These are phyloP conservation scores for Pyrenochaeta sp. DNA, from an alignment of 2,329 filamentous ascomycete genomes.

Conservation along the genomic window DNA sequence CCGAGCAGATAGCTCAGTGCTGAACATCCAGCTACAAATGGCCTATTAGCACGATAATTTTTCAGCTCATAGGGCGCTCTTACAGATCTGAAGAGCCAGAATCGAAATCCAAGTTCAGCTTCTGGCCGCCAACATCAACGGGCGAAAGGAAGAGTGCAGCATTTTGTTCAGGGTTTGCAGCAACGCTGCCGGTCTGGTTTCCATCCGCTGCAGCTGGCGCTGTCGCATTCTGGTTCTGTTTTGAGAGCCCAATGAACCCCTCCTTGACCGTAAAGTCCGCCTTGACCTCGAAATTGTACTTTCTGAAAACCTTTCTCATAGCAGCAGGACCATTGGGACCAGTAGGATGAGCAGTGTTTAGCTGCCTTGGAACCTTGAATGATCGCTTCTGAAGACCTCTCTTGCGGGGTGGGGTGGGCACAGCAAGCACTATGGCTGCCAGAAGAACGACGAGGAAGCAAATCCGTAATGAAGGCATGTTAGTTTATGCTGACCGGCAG, in stretches of 20 bases:
- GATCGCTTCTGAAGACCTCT: constrained; percentile 60
- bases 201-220: constrained; percentile 32
- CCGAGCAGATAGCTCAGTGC: constrained; percentile 61
- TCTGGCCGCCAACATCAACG: constrained; percentile 74
- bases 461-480: constrained; percentile 47
- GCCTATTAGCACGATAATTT: constrained; percentile 18
- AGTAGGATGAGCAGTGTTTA: constrained; percentile 62
- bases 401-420: constrained; percentile 48
- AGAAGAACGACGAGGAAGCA: constrained; percentile 59
- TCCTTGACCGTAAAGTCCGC: constrained; percentile 29
- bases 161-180: constrained; percentile 69
- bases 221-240: constrained; percentile 27
- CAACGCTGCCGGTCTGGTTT: constrained; percentile 64
- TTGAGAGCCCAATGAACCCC: constrained; percentile 51
- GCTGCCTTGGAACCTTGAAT: constrained; percentile 68
- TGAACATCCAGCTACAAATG: constrained; percentile 71
- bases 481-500: constrained; percentile 51
- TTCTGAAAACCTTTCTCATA: constrained; percentile 72
- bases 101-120: constrained; percentile 75
- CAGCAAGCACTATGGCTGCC: constrained; percentile 58
- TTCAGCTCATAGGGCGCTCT: constrained; percentile 26
- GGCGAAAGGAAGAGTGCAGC: constrained; percentile 76
- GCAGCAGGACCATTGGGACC: constrained; percentile 65
- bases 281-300: constrained; percentile 63
- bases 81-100: constrained; percentile 78